Evolutionary conservation across 1,284 basidiomycete species (phyloP), one percentile per base, ranked within the genome.

Genomic region (Papiliotrema flavescens): DNA sequence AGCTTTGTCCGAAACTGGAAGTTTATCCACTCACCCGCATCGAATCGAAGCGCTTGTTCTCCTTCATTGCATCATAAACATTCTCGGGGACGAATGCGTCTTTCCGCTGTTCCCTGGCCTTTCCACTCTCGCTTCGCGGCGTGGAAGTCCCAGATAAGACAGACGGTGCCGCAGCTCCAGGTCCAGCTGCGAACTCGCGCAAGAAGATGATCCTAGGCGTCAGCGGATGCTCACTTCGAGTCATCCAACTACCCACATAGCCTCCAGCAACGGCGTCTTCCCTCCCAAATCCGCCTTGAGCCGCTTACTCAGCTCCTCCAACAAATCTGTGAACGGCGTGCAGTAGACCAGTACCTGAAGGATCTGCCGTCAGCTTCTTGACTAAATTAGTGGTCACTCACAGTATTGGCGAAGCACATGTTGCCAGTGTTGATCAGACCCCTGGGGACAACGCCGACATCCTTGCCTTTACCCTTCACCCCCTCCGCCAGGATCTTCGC

Each of bases 381-480:
- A 2, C 8, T 17, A 26, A 46, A 3, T 24, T 11, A 11, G 34
- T 3, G 11, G 28, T 6, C 35, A 70, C 78, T 62, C 48, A 79
- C 88, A 0, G 92, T 87, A 69, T 98, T 98, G 49, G 94, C 93
- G 72, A 97, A 98, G 76, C 95, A 98, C 84, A 97, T 88, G 77
- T 98, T 98, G 9, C 95, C 95, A 5, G 85, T 88, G 77, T 98
- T 98, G 67, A 98, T 83, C 42, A 98, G 79, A 4, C 95, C 95
- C 28, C 94, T 82, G 0, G 91, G 87, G 32, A 81, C 76, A 22
- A 83, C 81, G 56, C 59, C 53, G 19, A 39, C 47, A 22, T 61
- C 56, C 34, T 54, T 61, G 5, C 47, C 51, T 37, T 57, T 59
- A 1, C 64, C 67, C 47, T 64, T 65, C 22, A 70, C 77, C 0